Base-by-base conservation (phyloP, 2,329 filamentous ascomycete species). In the Aurifilum marmelostoma region DNA sequence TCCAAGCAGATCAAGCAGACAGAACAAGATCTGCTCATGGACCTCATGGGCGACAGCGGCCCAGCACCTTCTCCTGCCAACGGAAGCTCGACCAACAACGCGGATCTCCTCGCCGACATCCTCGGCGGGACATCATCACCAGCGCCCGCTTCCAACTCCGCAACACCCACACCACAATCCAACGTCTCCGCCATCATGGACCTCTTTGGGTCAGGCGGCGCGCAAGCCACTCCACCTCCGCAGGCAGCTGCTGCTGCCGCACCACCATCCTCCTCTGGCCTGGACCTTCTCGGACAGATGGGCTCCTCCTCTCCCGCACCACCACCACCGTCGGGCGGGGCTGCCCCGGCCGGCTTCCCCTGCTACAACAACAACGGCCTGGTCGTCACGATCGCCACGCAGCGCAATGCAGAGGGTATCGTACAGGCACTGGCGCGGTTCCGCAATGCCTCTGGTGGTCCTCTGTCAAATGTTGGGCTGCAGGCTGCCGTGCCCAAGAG, bases 401-500 rank as follows among this genome's bases (percentile, higher is more conserved):
- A 97, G 78, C 88, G 96, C 59, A 96, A 91, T 73, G 86, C 91
- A 3, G 92, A 93, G 76, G 89, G 90, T 60, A 88, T 88, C 11
- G 90, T 97, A 27, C 94, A 97, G 77, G 90, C 97, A 8, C 84
- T 91, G 63, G 94, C 94, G 21, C 89, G 90, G 11, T 99, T 99
- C 84, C 88, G 87, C 52, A 98, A 98, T 79, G 87, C 82, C 0
- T 91, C 90, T 18, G 84, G 85, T 39, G 85, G 85, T 18, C 81
- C 83, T 18, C 84, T 98, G 63, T 89, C 89, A 21, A 88, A 87
- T 60, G 92, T 98, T 39, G 93, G 92, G 34, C 80, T 99, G 73
- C 96, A 99, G 79, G 96, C 95, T 58, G 96, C 96, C 0, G 96
- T 99, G 66, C 96, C 96, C 11, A 99, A 98, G 82, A 93, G 92